These are phyloP conservation scores for Anthostomella pinea DNA, from an alignment of 2,329 filamentous ascomycete genomes.

Conservation along the genomic window DNA sequence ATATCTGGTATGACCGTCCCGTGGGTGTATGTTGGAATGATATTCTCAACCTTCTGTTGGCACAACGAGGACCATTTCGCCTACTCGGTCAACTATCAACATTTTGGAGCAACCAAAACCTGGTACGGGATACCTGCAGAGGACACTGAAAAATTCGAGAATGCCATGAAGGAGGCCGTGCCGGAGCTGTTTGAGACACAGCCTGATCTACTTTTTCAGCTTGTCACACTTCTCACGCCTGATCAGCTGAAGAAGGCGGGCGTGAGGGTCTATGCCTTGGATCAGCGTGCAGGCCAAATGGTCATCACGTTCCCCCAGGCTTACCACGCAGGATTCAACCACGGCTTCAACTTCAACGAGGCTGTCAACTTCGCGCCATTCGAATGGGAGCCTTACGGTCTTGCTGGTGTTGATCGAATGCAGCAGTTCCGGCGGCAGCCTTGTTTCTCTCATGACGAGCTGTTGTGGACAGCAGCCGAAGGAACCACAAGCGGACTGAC, in stretches of 20 bases:
- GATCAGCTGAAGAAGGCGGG: slow-evolving; percentile 91
- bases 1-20: slow-evolving; percentile 99
- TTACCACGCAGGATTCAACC: slow-evolving; percentile 97
- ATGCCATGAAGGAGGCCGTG: slow-evolving; percentile 91
- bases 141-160: slow-evolving; percentile 91
- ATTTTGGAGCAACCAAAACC: slow-evolving; percentile 96
- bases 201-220: slow-evolving; percentile 90
- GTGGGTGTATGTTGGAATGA: slow-evolving; percentile 99
- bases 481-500: slow-evolving; percentile 64
- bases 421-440: slow-evolving; percentile 87
- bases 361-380: slow-evolving; percentile 95
- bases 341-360: slow-evolving; percentile 98
- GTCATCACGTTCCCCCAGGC: slow-evolving; percentile 96
- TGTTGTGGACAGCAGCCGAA: slow-evolving; percentile 85
- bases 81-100: slow-evolving; percentile 97
- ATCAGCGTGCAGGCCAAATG: slow-evolving; percentile 92
- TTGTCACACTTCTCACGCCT: slow-evolving; percentile 92
- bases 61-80: slow-evolving; percentile 98
- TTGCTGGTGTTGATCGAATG: slow-evolving; percentile 79
- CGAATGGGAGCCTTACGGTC: slow-evolving; percentile 93
- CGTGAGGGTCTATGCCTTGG: slow-evolving; percentile 89
- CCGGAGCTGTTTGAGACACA: slow-evolving; percentile 97
- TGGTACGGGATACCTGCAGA: slow-evolving; percentile 98
- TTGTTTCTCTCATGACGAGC: slow-evolving; percentile 95
- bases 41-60: slow-evolving; percentile 99